Percentiles rank a stretch among this genome's conserved stretches.
Evolutionary conservation across 2,329 filamentous ascomycete species (phyloP).

Genomic region (Pseudocercospora cruenta): DNA sequence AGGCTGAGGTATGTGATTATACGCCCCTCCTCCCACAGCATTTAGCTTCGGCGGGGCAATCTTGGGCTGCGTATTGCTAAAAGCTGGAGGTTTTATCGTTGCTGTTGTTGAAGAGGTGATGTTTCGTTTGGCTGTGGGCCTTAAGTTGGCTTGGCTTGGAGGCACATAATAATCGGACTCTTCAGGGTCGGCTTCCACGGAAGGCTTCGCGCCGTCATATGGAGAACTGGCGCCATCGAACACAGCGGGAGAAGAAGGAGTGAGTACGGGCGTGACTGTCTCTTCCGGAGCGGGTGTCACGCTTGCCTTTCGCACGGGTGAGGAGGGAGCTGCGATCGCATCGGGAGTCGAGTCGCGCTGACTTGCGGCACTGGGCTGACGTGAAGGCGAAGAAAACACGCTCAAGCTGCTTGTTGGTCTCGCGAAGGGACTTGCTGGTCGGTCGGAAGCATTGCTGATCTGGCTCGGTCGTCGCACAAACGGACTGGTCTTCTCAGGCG

Average conservation of each 20-base stretch:
- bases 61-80: slow-evolving; percentile 19
- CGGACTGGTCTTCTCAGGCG: slow-evolving; percentile 40
- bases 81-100: slow-evolving; percentile 32
- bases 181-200: slow-evolving; percentile 23
- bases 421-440: slow-evolving; percentile 41
- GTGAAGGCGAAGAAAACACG: slow-evolving; percentile 28
- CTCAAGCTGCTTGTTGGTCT: slow-evolving; percentile 39
- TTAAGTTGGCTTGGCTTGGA: slow-evolving; percentile 33
- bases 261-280: slow-evolving; percentile 9
- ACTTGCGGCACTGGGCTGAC: slow-evolving; percentile 28
- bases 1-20: slow-evolving; percentile 75
- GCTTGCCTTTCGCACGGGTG: slow-evolving; percentile 14
- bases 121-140: slow-evolving; percentile 38
- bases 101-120: slow-evolving; percentile 39
- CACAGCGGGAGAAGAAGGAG: slow-evolving; percentile 9
- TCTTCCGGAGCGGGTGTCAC: slow-evolving; percentile 13
- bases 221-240: slow-evolving; percentile 4
- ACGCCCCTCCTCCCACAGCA: slow-evolving; percentile 30
- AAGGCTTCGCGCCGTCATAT: slow-evolving; percentile 24
- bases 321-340: slow-evolving; percentile 1
- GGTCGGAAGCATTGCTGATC: slow-evolving; percentile 33
- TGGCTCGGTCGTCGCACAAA: slow-evolving; percentile 42
- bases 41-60: slow-evolving; percentile 25
- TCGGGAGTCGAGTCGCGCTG: slow-evolving; percentile 14
- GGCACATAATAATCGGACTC: slow-evolving; percentile 34